These are phyloP conservation scores for Schizophyllum commune DNA, from an alignment of 1,284 basidiomycete species.

Conservation along the genomic window DNA sequence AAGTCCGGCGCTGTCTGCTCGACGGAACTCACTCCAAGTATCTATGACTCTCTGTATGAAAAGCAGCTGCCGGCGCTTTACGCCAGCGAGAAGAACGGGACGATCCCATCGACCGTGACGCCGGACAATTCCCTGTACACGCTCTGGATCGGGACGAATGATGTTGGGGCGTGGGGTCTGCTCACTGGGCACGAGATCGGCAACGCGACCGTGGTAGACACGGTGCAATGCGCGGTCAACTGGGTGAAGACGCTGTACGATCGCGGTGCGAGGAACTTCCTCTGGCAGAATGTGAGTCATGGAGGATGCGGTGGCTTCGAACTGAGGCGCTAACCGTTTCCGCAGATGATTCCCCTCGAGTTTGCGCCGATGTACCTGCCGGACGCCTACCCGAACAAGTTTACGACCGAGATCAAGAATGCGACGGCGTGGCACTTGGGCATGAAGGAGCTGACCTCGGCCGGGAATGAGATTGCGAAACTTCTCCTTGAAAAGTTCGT, in stretches of 20 bases:
- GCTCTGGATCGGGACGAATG: slow-evolving; percentile 41
- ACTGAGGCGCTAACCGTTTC: background rate
- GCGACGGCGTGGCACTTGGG: slow-evolving; percentile 41
- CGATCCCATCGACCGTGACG: slow-evolving; percentile 10
- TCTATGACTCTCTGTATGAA: slow-evolving; percentile 34
- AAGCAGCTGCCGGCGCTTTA: slow-evolving; percentile 33
- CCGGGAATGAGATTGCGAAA: slow-evolving; percentile 34
- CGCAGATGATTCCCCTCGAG: slow-evolving; percentile 42
- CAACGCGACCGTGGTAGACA: slow-evolving; percentile 29
- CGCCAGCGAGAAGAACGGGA: slow-evolving; percentile 18
- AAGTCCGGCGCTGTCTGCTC: slow-evolving; percentile 38
- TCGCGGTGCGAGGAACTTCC: slow-evolving; percentile 35
- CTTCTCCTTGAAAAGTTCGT: slow-evolving; percentile 33
- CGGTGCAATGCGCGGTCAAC: slow-evolving; percentile 33
- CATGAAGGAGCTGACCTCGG: slow-evolving; percentile 36
- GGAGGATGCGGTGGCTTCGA: background rate
- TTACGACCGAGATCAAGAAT: slow-evolving; percentile 37
- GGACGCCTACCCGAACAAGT: slow-evolving; percentile 32
- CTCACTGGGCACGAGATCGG: slow-evolving; percentile 27
- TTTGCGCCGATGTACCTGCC: slow-evolving; percentile 33
- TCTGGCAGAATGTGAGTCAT: slow-evolving; percentile 36
- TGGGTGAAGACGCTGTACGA: slow-evolving; percentile 37
- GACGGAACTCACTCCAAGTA: slow-evolving; percentile 34
- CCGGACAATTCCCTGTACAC: slow-evolving; percentile 28
- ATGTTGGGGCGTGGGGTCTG: slow-evolving; percentile 32